Conservation (phyloP, 805 yeast species). For the Hanseniaspora hatyaiensis region DNA sequence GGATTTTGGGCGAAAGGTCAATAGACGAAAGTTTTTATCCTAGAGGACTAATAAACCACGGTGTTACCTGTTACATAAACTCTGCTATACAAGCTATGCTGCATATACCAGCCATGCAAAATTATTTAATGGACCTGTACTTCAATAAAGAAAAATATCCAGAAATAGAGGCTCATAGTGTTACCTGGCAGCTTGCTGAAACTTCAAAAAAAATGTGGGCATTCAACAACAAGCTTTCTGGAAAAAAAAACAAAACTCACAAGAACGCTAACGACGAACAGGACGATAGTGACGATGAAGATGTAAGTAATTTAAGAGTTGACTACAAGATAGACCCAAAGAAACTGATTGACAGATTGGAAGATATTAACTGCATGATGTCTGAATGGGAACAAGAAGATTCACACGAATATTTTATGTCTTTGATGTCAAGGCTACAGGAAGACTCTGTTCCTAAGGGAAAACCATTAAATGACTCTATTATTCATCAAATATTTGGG, state of each 20-base stretch:
- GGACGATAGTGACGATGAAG: background rate
- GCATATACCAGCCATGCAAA: slow-evolving; percentile 83
- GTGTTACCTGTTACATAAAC: slow-evolving; percentile 94
- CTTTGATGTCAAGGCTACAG: slow-evolving; percentile 72
- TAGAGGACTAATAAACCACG: slow-evolving; percentile 73
- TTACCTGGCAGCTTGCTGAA: slow-evolving; percentile 55
- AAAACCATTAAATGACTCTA: slow-evolving; percentile 64
- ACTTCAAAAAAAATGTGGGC: slow-evolving; percentile 59
- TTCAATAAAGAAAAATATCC: slow-evolving; percentile 3
- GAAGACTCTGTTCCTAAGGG: slow-evolving; percentile 90
- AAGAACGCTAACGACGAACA: slow-evolving; percentile 19
- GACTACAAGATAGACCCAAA: slow-evolving; percentile 54
- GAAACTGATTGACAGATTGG: slow-evolving; percentile 55
- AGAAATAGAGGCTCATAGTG: slow-evolving; percentile 43
- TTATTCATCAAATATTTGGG: slow-evolving; percentile 87
- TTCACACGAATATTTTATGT: slow-evolving; percentile 94
- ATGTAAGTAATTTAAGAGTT: slow-evolving; percentile 24
- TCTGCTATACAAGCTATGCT: slow-evolving; percentile 84
- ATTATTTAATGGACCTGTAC: slow-evolving; percentile 42
- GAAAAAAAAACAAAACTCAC: no score
- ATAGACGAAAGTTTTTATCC: slow-evolving; percentile 33
- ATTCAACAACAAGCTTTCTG: no score
- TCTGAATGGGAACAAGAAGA: slow-evolving; percentile 97
- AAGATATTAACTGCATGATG: slow-evolving; percentile 90
- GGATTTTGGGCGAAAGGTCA: slow-evolving; percentile 42